A percentile compares a stretch with the other conserved stretches of the same genome.
phyloP scores from a whole-genome alignment of 2,329 filamentous ascomycete species.

The Calonectria leucothoes region DNA sequence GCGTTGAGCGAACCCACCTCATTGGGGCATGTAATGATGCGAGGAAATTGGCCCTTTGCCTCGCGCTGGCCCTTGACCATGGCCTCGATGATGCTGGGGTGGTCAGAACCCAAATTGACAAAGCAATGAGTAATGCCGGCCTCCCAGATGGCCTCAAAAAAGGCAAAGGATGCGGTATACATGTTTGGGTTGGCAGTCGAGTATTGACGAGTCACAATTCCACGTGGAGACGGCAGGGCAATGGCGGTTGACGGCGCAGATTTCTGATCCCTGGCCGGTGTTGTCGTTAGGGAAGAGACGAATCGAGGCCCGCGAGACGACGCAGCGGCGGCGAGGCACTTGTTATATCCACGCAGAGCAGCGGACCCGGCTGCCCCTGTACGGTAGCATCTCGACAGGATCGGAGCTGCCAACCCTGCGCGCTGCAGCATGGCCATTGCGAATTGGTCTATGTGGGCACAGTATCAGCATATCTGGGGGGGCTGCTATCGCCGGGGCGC shows the following conservation, averaged over 20 bases:
- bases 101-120: constrained; percentile 77
- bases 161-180: constrained; percentile 84
- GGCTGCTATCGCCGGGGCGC: background rate
- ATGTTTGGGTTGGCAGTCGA: constrained; percentile 49
- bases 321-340: constrained; percentile 12
- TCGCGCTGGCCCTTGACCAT: constrained; percentile 82
- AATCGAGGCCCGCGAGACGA: constrained; percentile 15
- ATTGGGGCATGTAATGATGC: constrained; percentile 83
- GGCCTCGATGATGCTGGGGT: constrained; percentile 83
- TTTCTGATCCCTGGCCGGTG: constrained; percentile 8
- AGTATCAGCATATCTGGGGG: constrained; percentile 19
- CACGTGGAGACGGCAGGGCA: constrained; percentile 19
- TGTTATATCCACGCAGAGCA: constrained; percentile 35
- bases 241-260: constrained; percentile 19
- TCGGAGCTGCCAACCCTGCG: constrained; percentile 37
- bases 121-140: constrained; percentile 69
- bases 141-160: constrained; percentile 85
- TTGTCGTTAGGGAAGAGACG: constrained; percentile 20
- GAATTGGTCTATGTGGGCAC: constrained; percentile 15
- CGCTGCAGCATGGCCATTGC: constrained; percentile 42
- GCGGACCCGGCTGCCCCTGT: constrained; percentile 24
- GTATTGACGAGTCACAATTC: constrained; percentile 33
- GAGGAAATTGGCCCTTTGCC: constrained; percentile 72
- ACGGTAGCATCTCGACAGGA: constrained; percentile 34
- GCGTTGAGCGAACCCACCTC: constrained; percentile 63